Conservation (phyloP, 2,329 filamentous ascomycete species). For the Tolypocladium endophyticum region DNA sequence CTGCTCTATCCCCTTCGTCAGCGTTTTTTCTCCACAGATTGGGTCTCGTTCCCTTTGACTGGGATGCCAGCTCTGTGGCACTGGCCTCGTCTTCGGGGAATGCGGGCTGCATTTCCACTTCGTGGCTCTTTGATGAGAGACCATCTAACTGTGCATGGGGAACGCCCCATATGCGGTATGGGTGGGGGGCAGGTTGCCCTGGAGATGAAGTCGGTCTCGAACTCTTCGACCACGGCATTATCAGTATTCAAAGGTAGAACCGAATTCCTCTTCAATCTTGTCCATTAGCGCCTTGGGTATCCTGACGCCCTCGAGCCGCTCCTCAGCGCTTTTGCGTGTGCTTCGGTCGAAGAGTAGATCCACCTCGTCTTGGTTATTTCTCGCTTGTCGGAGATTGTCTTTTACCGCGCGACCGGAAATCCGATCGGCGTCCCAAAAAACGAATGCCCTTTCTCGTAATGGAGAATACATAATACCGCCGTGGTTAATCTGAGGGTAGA, state of each 20-base stretch:
- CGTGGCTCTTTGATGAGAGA: too few species aligned
- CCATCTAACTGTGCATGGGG: too few species aligned
- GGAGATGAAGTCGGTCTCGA: not conserved
- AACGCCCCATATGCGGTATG: too few species aligned
- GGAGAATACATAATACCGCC: not conserved
- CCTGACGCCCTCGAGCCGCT: not conserved
- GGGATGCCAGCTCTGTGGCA: too few species aligned
- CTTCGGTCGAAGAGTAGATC: not conserved
- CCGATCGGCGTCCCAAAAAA: not conserved
- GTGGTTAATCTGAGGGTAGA: not conserved
- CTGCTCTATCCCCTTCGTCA: too few species aligned
- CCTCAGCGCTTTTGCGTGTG: not conserved
- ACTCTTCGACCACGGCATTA: not conserved
- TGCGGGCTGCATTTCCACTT: too few species aligned
- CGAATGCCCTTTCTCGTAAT: not conserved
- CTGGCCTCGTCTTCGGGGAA: too few species aligned
- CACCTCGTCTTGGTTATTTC: not conserved
- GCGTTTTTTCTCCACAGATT: too few species aligned
- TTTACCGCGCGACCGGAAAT: not conserved
- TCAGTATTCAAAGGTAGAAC: not conserved
- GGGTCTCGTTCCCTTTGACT: too few species aligned
- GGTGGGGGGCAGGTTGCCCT: not conserved
- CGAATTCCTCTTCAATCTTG: not conserved
- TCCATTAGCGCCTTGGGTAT: not conserved
- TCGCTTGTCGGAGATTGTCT: not conserved